Conservation (phyloP, 345 rosid genomes). For the Citrus mangshanensis region DNA sequence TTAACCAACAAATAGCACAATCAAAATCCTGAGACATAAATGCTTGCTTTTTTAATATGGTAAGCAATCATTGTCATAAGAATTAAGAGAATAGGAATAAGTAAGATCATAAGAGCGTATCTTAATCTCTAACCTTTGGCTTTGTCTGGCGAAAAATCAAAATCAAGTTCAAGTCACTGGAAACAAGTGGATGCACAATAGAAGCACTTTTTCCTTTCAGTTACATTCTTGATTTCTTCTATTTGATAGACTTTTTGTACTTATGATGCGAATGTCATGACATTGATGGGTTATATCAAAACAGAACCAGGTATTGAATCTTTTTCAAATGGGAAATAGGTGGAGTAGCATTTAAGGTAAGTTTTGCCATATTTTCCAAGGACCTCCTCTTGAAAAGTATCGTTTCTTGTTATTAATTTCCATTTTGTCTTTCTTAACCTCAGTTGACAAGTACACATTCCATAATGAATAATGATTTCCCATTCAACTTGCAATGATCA, state of each 20-base stretch:
- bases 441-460: not conserved
- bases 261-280: not conserved
- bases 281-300: not conserved
- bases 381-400: not conserved
- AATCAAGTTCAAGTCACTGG: not conserved
- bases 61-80: not conserved
- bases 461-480: not conserved
- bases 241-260: not conserved
- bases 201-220: not conserved
- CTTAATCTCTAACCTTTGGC: not conserved
- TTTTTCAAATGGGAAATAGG: not conserved
- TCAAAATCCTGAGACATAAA: not conserved
- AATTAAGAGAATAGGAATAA: not conserved
- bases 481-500: not conserved
- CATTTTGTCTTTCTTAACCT: not conserved
- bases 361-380: not conserved
- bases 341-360: not conserved
- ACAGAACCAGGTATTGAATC: not conserved
- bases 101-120: not conserved
- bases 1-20: not conserved
- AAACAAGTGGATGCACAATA: not conserved
- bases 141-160: not conserved
- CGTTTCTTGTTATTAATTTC: not conserved
- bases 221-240: not conserved
- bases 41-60: not conserved